phyloP scores from a whole-genome alignment of 495 filamentous ascomycete species.

The Tuber umbilicatum region DNA sequence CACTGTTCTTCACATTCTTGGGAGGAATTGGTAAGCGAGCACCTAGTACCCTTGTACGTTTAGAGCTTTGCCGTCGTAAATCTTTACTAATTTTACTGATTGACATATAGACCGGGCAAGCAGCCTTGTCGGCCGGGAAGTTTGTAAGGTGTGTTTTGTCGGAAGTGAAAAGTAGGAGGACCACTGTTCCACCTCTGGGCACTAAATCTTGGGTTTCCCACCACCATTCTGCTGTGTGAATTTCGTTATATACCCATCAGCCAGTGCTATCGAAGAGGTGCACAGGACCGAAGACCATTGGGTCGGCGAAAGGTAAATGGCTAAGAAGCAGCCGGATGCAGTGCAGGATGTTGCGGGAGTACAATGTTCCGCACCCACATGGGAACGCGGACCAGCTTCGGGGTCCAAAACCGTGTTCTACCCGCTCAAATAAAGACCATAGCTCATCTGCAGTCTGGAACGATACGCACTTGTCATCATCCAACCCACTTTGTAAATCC shows the following conservation, averaged over 20 bases:
- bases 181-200: neutral
- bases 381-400: neutral
- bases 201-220: neutral
- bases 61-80: neutral
- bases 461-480: too few species aligned
- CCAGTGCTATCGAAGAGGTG: neutral
- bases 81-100: slow-evolving; percentile 9
- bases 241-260: slow-evolving; percentile 3
- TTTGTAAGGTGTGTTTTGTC: slow-evolving; percentile 11
- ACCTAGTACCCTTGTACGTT: neutral
- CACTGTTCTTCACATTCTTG: neutral
- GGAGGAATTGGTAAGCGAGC: neutral
- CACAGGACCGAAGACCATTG: neutral
- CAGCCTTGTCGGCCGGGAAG: slow-evolving; percentile 9
- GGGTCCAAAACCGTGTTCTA: too few species aligned
- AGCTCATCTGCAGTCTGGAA: too few species aligned
- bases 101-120: slow-evolving; percentile 7
- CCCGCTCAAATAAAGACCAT: too few species aligned
- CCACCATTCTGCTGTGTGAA: slow-evolving; percentile 7
- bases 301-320: neutral
- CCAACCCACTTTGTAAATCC: too few species aligned
- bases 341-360: neutral
- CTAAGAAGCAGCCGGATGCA: too few species aligned
- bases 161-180: neutral
- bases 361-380: neutral